Evolutionary conservation across 1,139 yeast genomes (phyloP), one percentile per base, ranked within the genome.

Genomic region (Debaryomyces coudertii): DNA sequence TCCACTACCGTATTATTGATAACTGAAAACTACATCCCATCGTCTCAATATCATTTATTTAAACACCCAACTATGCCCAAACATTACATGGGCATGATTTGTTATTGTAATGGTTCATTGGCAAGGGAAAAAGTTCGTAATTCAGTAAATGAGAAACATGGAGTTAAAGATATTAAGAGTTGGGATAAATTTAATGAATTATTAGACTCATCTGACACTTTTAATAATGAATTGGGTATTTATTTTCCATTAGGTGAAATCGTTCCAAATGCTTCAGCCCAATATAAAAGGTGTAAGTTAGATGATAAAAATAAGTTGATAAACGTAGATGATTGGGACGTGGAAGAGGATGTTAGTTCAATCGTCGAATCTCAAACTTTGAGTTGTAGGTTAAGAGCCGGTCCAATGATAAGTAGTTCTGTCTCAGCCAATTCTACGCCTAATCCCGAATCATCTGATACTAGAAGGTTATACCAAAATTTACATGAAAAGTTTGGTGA

Each of bases 1-100:
- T 85, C 95, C 14, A 90, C 97, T 3, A 90, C 97, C 0, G 90
- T 89, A 4, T 73, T 90, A 34, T 70, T 90, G 42, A 83, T 90
- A 34, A 90, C 97, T 4, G 85, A 88, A 49, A 77, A 82, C 48
- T 90, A 85, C 61, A 77, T 76, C 23, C 92, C 97, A 2, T 85
- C 93, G 1, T 81, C 90, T 3, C 87, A 85, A 55, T 90, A 90
- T 62, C 97, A 90, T 60, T 65, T 90, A 54, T 90, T 90, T 68
- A 80, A 82, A 49, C 97, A 90, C 61, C 97, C 97, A 5, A 85
- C 95, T 0, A 78, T 87, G 54, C 80, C 83, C 0, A 77, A 76
- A 29, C 82, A 85, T 40, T 92, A 83, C 63, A 90, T 90, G 97
- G 96, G 95, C 28, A 90, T 90, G 97, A 81, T 90, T 47, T 90